A percentile compares a stretch with the other conserved stretches of the same genome.
These are phyloP conservation scores for Phialophora chinensis DNA, from an alignment of 2,329 filamentous ascomycete species.

Conservation along the genomic window DNA sequence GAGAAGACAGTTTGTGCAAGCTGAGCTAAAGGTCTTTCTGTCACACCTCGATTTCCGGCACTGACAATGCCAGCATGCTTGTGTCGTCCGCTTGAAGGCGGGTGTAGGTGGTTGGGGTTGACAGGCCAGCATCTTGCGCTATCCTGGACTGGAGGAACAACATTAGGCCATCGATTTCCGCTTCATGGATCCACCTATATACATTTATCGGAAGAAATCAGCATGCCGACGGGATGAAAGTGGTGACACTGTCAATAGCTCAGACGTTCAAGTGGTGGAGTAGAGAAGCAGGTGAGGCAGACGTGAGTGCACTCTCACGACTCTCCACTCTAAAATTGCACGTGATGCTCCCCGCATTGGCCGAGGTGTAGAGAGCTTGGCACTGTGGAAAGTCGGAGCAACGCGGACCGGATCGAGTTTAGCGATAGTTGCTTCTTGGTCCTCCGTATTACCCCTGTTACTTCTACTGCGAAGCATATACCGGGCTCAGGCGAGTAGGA, in stretches of 20 bases:
- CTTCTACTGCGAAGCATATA: not conserved
- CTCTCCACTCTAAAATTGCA: not conserved
- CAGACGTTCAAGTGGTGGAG: not conserved
- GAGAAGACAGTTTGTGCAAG: conserved; percentile 80
- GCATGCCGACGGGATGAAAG: not conserved
- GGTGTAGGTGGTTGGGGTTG: conserved; percentile 7
- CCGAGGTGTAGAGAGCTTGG: not conserved
- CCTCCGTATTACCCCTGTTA: not conserved
- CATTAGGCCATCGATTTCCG: not conserved
- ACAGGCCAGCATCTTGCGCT: conserved; percentile 5
- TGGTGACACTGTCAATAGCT: not conserved
- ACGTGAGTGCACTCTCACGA: not conserved
- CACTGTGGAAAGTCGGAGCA: not conserved
- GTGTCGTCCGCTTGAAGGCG: conserved; percentile 19
- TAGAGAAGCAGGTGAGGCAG: not conserved
- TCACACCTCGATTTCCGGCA: conserved; percentile 24
- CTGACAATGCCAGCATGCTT: conserved; percentile 23
- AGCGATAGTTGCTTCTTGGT: not conserved
- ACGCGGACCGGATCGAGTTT: not conserved
- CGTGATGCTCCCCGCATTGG: not conserved
- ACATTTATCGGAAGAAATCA: not conserved
- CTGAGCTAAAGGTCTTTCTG: conserved; percentile 43
- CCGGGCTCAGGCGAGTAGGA: not conserved
- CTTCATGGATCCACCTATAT: not conserved
- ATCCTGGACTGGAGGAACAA: not conserved